Base-by-base conservation (phyloP, 2,329 filamentous ascomycete genomes). In the Xylaria multiplex region DNA sequence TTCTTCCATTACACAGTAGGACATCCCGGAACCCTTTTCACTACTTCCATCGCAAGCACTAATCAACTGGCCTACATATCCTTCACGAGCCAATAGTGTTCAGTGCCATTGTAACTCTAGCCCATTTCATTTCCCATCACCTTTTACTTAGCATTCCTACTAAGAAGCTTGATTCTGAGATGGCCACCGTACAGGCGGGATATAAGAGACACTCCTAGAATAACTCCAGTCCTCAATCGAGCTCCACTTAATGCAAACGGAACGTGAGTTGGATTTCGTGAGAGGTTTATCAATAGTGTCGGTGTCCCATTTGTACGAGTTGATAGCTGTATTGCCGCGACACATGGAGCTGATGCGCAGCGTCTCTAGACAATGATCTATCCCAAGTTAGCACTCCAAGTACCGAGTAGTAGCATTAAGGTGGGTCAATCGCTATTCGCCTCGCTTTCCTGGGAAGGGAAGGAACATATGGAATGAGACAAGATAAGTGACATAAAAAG, bases 331-430 rank as follows among this genome's bases (percentile, higher is more conserved):
- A 19, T 60, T 70, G 5, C 62, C 68, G 45, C 66, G 58, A 30
- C 68, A 70, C 68, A 70, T 70, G 8, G 57, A 42, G 7, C 56
- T 64, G 16, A 46, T 27, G 2, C 68, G 65, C 6, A 70, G 49
- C 9, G 40, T 32, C 40, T 70, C 68, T 22, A 70, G 42, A 45
- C 68, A 70, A 43, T 70, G 68, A 40, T 70, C 68, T 64, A 27
- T 8, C 53, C 7, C 32, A 7, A 14, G 27, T 65, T 40, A 57
- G 55, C 48, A 22, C 49, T 35, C 40, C 35, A 19, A 11, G 9
- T 14, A 6, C 32, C 14, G 45, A 32, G 13, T 14, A 14, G 27
- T 32, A 22, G 45, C 37, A 13, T n/a, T 22, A 7, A 14, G 22
- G 16, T 37, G 30, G 14, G 30, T 1, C 6, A 43, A 40, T 43